Conservation (phyloP, 371 early-diverging fungal genomes). For the Spraguea lophii region DNA sequence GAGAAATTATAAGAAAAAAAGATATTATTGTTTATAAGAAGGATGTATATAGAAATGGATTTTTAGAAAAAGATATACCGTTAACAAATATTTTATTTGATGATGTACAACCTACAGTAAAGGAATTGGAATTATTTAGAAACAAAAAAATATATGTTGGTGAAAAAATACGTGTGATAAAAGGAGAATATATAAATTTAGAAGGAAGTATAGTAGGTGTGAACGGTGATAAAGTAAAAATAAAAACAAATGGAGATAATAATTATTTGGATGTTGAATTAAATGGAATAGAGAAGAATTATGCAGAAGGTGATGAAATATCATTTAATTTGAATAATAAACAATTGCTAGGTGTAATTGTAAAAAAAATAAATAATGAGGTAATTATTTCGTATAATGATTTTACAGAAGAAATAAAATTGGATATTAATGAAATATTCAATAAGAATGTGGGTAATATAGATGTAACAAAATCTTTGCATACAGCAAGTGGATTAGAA, state of each 20-base stretch:
- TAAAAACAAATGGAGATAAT: conserved; percentile 9
- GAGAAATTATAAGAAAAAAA: conserved; percentile 15
- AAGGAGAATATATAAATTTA: conserved; percentile 36
- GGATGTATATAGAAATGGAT: conserved; percentile 42
- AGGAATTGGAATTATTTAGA: conserved; percentile 17
- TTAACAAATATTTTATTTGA: conserved; percentile 28
- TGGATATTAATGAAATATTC: conserved; percentile 22
- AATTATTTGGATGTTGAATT: conserved; percentile 14
- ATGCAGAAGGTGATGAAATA: conserved; percentile 21
- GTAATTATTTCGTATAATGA: conserved; percentile 12
- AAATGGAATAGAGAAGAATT: conserved; percentile 17
- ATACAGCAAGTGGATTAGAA: no score
- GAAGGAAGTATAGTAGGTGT: conserved; percentile 31
- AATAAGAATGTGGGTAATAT: conserved; percentile 9
- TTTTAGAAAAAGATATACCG: conserved; percentile 33
- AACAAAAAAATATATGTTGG: conserved; percentile 8
- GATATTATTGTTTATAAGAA: conserved; percentile 36
- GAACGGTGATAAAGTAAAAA: conserved; percentile 6
- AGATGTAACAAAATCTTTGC: no score
- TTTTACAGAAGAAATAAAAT: conserved; percentile 37
- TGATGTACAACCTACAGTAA: conserved; percentile 17
- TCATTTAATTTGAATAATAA: conserved; percentile 26
- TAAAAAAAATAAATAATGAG: conserved; percentile 2
- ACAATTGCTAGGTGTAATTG: not conserved
- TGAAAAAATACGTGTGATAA: conserved; percentile 34